Base-by-base conservation (phyloP, 75 land plant species). In the Isoetes taiwanensis region DNA sequence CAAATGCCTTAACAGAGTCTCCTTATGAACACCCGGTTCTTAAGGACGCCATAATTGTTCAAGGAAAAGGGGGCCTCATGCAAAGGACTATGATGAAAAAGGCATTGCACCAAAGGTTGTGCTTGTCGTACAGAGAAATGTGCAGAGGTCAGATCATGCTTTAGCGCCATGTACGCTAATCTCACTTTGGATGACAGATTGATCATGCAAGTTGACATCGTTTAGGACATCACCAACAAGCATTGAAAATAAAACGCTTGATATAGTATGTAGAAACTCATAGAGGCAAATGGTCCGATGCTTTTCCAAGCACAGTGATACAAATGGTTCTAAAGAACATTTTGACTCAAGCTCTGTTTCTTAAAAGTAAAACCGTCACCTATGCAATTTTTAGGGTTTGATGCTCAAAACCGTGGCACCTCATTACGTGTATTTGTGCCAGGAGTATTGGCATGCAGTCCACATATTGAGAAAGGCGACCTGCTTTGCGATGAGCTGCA, bases 71-170 rank as follows among this genome's bases (percentile, higher is more conserved):
- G 98, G 98, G 20, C 98, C 98, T 35, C 81, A 73, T 56, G 24
- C 52, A 5, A 60, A 86, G 37, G 61, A 76, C 26, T 91, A 83
- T 70, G 67, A 54, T 59, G 52, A 23, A 26, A 32, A 14, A 54
- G 70, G 60, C 28, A 58, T 57, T 58, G 63, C 74, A 33, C 43
- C 63, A 10, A 84, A 84, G 72, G 94, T 86, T 62, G 83, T 93
- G 17, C 67, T 93, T 57, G 98, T 93, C 41, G 87, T 88, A 64
- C 79, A 78, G 98, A 95, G 27, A 93, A 87, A 67, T 93, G 98
- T 67, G 98, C 96, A 12, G 98, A 93, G 68, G 78, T 95, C 41
- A 95, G 41, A 95, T 93, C 61, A 75, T 93, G 59, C 88, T 94
- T 9, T 94, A 95, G 43, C 95, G 95, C 69, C 78, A 93, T 73